These are phyloP conservation scores for Verticillium klebahnii DNA, from an alignment of 2,329 filamentous ascomycete genomes.

Conservation along the genomic window DNA sequence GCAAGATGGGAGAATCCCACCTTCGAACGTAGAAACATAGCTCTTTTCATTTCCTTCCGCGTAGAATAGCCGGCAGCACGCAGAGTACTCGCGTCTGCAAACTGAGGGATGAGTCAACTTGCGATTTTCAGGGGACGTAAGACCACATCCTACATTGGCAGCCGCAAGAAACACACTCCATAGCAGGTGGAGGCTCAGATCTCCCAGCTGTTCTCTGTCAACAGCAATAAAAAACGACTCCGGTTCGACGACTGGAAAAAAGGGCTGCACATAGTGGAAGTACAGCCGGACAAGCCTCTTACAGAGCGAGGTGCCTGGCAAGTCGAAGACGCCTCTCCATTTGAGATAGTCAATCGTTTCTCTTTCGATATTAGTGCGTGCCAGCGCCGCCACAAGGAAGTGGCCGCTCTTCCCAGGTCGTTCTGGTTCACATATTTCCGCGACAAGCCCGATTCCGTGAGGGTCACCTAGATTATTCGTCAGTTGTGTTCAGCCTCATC, in stretches of 20 bases:
- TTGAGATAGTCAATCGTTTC: conserved; percentile 5
- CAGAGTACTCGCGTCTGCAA: conserved; percentile 3
- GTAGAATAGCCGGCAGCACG: conserved; percentile 3
- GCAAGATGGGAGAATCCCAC: conserved; percentile 11
- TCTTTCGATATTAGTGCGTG: conserved; percentile 5
- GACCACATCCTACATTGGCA: conserved; percentile 20
- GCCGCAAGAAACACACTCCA: conserved; percentile 26
- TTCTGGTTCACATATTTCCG: conserved; percentile 6
- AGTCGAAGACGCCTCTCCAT: conserved; percentile 13
- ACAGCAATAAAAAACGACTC: conserved; percentile 10
- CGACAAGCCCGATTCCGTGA: neutral
- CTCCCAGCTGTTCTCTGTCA: conserved; percentile 6
- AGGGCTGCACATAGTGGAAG: conserved; percentile 20
- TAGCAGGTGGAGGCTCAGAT: conserved; percentile 15
- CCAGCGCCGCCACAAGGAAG: conserved; percentile 7
- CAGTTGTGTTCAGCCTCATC: neutral
- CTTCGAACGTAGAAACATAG: conserved; percentile 31
- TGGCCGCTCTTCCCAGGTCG: conserved; percentile 6
- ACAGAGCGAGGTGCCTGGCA: conserved; percentile 9
- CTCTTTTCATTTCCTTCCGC: conserved; percentile 28
- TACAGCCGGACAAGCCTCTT: conserved; percentile 15
- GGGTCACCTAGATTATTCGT: neutral
- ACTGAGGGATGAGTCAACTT: neutral
- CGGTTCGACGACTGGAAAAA: conserved; percentile 17
- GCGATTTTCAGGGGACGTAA: neutral